phyloP scores from a whole-genome alignment of 2,329 filamentous ascomycete species.

The Bipolaris cookei region DNA sequence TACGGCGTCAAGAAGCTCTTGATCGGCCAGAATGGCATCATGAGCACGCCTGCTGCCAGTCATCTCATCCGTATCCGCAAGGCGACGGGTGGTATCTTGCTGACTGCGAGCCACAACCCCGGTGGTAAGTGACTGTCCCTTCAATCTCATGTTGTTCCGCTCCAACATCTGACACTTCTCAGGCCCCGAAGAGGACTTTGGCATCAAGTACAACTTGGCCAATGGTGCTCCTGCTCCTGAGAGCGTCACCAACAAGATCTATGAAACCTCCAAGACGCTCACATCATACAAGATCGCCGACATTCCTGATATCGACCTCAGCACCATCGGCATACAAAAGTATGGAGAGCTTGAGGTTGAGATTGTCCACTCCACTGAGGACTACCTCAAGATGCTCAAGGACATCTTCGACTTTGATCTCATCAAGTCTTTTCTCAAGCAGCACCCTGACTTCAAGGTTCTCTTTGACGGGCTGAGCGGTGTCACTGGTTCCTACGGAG shows the following conservation, averaged over 20 bases:
- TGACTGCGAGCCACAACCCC: constrained; percentile 98
- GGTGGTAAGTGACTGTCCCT: constrained; percentile 70
- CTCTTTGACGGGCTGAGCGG: constrained; percentile 94
- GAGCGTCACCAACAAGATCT: constrained; percentile 98
- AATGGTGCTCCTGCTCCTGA: constrained; percentile 97
- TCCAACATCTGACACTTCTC: constrained; percentile 1
- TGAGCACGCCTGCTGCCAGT: constrained; percentile 94
- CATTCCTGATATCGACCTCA: constrained; percentile 84
- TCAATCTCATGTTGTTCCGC: too few species aligned
- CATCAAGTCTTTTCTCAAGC: constrained; percentile 90
- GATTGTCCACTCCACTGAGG: constrained; percentile 88
- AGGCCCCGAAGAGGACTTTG: constrained; percentile 95
- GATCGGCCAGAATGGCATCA: constrained; percentile 93
- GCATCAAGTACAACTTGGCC: constrained; percentile 99
- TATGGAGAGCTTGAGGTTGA: constrained; percentile 92
- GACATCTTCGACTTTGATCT: constrained; percentile 97
- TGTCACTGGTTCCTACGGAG: constrained; percentile 94
- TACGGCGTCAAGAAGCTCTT: constrained; percentile 99
- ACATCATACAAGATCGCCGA: constrained; percentile 90
- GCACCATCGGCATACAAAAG: constrained; percentile 79
- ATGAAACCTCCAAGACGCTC: constrained; percentile 85
- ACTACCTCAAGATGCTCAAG: constrained; percentile 95
- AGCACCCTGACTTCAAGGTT: constrained; percentile 91
- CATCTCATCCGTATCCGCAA: constrained; percentile 94
- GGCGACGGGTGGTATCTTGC: constrained; percentile 92